Conservation (phyloP, 306 rosid genomes). For the Hippophae tibetana region DNA sequence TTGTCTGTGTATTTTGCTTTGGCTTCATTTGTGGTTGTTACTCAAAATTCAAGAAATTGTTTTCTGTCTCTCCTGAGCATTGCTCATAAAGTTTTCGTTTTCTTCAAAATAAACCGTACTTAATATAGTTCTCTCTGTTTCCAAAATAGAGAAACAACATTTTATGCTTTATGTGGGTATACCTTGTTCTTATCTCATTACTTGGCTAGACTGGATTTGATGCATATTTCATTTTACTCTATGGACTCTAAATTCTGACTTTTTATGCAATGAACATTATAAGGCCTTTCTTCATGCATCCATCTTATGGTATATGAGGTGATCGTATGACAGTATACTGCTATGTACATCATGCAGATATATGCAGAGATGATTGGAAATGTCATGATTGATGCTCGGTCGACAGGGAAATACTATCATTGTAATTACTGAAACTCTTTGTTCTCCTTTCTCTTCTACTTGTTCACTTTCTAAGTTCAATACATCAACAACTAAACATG, state of each 20-base stretch:
- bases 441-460: background rate
- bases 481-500: background rate
- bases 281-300: background rate
- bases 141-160: too few relatives aligned
- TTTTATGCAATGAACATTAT: background rate
- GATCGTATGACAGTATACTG: slow-evolving; percentile 1
- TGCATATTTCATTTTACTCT: too few relatives aligned
- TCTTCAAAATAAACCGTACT: too few relatives aligned
- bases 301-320: background rate
- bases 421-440: slow-evolving; percentile 39
- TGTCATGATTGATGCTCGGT: slow-evolving; percentile 95
- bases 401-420: slow-evolving; percentile 97
- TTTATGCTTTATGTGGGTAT: too few relatives aligned
- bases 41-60: too few relatives aligned
- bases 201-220: too few relatives aligned
- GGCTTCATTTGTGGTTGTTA: too few relatives aligned
- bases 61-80: too few relatives aligned
- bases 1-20: too few relatives aligned
- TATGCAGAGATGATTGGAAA: slow-evolving; percentile 99
- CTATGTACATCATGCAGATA: slow-evolving; percentile 47
- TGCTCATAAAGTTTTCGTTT: too few relatives aligned
- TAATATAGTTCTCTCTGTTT: too few relatives aligned
- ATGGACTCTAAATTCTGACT: background rate
- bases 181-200: too few relatives aligned
- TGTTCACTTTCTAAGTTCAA: background rate